Evolutionary conservation across 1,139 yeast genomes (phyloP), one percentile per base, ranked within the genome.

Genomic region (Saccharomyces uvarum): DNA sequence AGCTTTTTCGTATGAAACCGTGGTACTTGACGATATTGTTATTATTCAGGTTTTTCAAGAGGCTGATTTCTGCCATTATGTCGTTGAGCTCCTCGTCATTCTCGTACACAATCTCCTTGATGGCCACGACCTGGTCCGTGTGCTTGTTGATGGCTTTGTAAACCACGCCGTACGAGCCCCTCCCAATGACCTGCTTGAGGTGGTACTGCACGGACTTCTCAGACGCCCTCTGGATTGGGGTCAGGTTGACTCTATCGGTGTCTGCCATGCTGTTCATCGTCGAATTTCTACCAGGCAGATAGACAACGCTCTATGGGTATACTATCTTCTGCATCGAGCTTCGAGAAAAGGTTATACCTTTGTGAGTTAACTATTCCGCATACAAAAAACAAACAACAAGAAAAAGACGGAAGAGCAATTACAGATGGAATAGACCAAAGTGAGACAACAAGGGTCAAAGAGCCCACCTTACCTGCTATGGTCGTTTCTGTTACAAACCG

Each of bases 1-100:
- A 76, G 1, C 80, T 75, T 29, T 86, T 85, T 64, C 87, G 84
- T 54, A 88, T 86, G 68, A 88, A 90, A 2, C 97, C 97, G 61
- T 85, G 93, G 64, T 91, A 88, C 63, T 88, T 88, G 53, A 93
- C 97, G 55, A 93, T 90, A 64, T 93, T 88, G 4, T 83, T 82
- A 68, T 93, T 97, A 61, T 84, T 83, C 53, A 93, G 77, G 54
- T 86, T 84, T 67, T 88, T 89, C 73, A 93, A 78, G 32, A 91
- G 77, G 59, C 88, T 90, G 47, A 90, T 85, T 69, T 93, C 98
- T n/a, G 89, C 85, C 82, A 90, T 84, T 53, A 79, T 76, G 57
- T 80, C 82, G 26, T 63, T 62, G 21, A 81, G 69, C 57, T 82
- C 82, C 69, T 80, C 74, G 73, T 77, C 76, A 74, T 70, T 76